Conservation (phyloP, 805 yeast species). For the Blastobotrys parvus region DNA sequence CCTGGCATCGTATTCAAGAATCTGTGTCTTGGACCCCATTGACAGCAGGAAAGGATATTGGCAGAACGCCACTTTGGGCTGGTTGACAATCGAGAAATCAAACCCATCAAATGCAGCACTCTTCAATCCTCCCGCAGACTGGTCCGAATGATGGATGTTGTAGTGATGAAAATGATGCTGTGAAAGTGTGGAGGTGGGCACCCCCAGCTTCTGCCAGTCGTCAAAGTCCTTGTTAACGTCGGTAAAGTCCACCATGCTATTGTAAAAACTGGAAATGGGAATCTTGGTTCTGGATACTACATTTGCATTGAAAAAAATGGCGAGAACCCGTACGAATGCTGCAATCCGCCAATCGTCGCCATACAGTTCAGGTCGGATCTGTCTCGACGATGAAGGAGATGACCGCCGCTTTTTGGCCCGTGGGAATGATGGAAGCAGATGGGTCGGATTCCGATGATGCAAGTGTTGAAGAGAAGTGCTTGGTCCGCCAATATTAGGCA, state of each 20-base stretch:
- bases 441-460: not conserved
- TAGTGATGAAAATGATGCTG: not conserved
- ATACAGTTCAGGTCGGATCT: constrained; percentile 45
- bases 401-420: constrained; percentile 1
- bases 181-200: constrained; percentile 5
- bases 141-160: not conserved
- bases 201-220: constrained; percentile 50
- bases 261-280: constrained; percentile 51
- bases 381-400: not conserved
- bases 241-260: constrained; percentile 71
- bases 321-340: constrained; percentile 54
- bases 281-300: constrained; percentile 23
- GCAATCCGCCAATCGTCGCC: constrained; percentile 76
- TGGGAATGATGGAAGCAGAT: not conserved
- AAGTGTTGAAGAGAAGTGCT: not conserved
- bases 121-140: not conserved
- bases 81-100: constrained; percentile 5
- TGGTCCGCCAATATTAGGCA: not conserved
- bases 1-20: constrained; percentile 74
- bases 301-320: constrained; percentile 50
- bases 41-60: constrained; percentile 77
- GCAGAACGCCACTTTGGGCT: constrained; percentile 51
- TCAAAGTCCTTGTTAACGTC: constrained; percentile 76
- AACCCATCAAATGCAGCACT: constrained; percentile 1
- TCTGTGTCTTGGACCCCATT: constrained; percentile 70